Conservation (phyloP, 768 basidiomycete genomes). For the Lentinula raphanica region DNA sequence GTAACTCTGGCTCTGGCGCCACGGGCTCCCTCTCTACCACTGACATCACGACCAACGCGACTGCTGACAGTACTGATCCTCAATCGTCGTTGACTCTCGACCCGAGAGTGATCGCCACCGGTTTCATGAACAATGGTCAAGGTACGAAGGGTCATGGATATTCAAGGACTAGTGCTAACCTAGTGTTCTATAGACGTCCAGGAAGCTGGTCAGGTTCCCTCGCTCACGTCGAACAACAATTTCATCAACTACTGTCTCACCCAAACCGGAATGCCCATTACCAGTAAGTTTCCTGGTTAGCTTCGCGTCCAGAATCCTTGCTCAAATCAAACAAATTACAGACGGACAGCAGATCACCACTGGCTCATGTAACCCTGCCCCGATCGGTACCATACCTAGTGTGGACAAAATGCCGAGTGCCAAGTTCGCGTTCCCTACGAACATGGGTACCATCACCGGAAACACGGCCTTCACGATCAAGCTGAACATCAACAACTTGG, state of each 20-base stretch:
- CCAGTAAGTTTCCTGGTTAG: slow-evolving; percentile 21
- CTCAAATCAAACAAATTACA: not conserved
- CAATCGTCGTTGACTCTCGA: slow-evolving; percentile 5
- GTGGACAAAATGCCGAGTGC: slow-evolving; percentile 44
- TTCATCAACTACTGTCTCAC: slow-evolving; percentile 66
- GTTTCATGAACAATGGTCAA: slow-evolving; percentile 54
- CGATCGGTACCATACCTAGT: slow-evolving; percentile 57
- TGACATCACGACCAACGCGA: not conserved
- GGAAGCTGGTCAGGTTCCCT: slow-evolving; percentile 46
- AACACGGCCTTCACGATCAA: slow-evolving; percentile 48
- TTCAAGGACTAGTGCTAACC: not conserved
- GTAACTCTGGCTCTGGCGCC: not conserved
- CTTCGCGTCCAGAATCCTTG: not conserved
- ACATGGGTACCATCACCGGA: slow-evolving; percentile 37
- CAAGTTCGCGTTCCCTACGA: slow-evolving; percentile 46
- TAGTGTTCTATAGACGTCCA: not conserved
- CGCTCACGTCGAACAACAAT: slow-evolving; percentile 61
- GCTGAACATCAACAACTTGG: slow-evolving; percentile 38
- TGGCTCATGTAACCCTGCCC: slow-evolving; percentile 48
- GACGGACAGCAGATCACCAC: slow-evolving; percentile 35
- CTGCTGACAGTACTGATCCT: not conserved
- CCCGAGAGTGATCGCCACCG: slow-evolving; percentile 40
- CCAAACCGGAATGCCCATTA: slow-evolving; percentile 42
- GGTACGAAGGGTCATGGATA: slow-evolving; percentile 18
- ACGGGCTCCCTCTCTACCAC: not conserved